phyloP scores from a whole-genome alignment of 768 basidiomycete species.

The Macrolepiota albuminosa region DNA sequence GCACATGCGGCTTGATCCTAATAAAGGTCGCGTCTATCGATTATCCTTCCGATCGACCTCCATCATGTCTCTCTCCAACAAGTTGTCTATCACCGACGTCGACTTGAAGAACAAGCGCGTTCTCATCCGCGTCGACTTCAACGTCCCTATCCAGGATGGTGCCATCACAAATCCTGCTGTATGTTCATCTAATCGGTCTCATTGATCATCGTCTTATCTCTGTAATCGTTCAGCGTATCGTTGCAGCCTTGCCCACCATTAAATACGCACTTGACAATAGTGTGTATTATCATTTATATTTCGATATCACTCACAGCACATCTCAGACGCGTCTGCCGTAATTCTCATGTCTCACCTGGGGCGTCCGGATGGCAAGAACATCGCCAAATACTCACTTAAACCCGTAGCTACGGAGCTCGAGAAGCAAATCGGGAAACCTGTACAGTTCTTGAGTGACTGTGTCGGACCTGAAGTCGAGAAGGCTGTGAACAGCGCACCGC shows the following conservation, averaged over 20 bases:
- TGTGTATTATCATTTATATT: constrained; percentile 17
- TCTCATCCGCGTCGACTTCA: constrained; percentile 95
- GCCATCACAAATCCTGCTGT: constrained; percentile 97
- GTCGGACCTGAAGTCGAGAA: constrained; percentile 84
- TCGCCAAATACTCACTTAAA: constrained; percentile 85
- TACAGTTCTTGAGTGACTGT: constrained; percentile 81
- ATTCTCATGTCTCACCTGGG: constrained; percentile 98
- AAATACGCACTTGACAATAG: constrained; percentile 88
- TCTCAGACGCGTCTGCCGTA: constrained; percentile 71
- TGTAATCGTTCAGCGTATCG: constrained; percentile 69
- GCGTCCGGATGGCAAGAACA: constrained; percentile 89
- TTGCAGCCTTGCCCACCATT: constrained; percentile 94
- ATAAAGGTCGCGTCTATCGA: constrained; percentile 1
- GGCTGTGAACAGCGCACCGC: constrained; percentile 59
- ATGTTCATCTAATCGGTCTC: constrained; percentile 28
- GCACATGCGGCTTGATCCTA: constrained; percentile 9
- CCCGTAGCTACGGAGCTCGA: constrained; percentile 82
- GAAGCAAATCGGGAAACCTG: constrained; percentile 62
- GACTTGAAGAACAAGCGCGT: constrained; percentile 84
- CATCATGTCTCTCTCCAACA: constrained; percentile 91
- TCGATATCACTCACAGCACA: constrained; percentile 1
- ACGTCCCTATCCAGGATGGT: constrained; percentile 86
- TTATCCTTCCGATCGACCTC: constrained; percentile 11
- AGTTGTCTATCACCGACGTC: constrained; percentile 89
- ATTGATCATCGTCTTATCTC: constrained; percentile 11